phyloP scores from a whole-genome alignment of 345 rosid species.

The Balakata baccata region DNA sequence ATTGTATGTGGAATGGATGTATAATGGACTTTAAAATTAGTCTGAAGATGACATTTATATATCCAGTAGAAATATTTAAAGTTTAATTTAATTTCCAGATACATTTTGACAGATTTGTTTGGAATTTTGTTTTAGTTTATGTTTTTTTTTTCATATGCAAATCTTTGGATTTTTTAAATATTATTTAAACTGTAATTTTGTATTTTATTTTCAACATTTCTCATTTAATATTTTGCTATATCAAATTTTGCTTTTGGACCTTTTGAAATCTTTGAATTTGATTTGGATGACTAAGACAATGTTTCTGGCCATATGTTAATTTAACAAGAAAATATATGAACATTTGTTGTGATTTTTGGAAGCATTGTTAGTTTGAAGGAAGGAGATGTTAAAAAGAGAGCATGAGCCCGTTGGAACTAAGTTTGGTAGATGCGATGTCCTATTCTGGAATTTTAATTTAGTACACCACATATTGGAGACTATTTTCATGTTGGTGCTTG shows the following conservation, averaged over 20 bases:
- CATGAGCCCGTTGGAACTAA: not conserved
- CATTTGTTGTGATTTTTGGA: constrained; percentile 1
- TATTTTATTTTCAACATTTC: not conserved
- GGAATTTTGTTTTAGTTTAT: not conserved
- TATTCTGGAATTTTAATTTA: not conserved
- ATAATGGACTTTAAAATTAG: not conserved
- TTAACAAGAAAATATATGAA: constrained; percentile 1
- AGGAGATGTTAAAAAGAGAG: not conserved
- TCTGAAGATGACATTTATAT: not conserved
- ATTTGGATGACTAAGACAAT: not conserved
- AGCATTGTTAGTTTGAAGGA: not conserved
- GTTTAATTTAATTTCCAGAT: not conserved
- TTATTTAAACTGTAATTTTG: not conserved
- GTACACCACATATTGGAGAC: not conserved
- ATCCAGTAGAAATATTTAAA: not conserved
- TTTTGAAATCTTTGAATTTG: not conserved
- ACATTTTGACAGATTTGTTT: not conserved
- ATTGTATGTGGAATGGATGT: no score
- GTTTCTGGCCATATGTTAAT: not conserved
- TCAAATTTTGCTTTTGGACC: not conserved
- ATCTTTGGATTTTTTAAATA: not conserved
- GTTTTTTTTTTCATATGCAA: not conserved
- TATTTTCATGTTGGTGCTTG: not conserved
- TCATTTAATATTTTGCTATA: not conserved
- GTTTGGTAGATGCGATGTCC: not conserved